These are phyloP conservation scores for Purpureocillium takamizusanense DNA, from an alignment of 2,329 filamentous ascomycete species.

Conservation along the genomic window DNA sequence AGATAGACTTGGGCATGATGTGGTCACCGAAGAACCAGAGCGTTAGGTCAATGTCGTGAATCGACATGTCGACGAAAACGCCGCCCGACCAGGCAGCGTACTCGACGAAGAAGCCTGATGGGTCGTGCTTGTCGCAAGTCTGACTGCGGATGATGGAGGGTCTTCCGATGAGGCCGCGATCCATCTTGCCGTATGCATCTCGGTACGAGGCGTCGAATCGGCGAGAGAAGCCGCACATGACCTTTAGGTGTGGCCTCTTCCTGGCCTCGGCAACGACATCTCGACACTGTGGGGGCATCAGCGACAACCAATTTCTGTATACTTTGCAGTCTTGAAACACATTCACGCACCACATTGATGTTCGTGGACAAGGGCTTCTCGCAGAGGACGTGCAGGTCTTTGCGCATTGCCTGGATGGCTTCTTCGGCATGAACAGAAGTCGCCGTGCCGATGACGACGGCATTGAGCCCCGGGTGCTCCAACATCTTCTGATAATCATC, in stretches of 20 bases:
- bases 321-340: no score
- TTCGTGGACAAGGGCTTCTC: conserved; percentile 53
- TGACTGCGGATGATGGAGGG: conserved; percentile 55
- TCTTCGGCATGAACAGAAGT: conserved; percentile 50
- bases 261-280: conserved; percentile 48
- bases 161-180: conserved; percentile 46
- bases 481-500: conserved; percentile 38
- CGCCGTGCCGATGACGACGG: conserved; percentile 29
- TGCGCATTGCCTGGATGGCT: conserved; percentile 45
- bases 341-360: conserved; percentile 45
- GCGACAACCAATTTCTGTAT: no score
- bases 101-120: conserved; percentile 57
- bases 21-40: conserved; percentile 24
- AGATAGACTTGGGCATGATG: conserved; percentile 19
- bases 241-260: conserved; percentile 51
- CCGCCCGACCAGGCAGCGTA: conserved; percentile 58
- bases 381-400: conserved; percentile 46
- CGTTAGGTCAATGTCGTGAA: conserved; percentile 52
- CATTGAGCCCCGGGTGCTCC: conserved; percentile 24
- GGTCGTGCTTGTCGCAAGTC: conserved; percentile 60
- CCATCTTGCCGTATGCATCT: conserved; percentile 44
- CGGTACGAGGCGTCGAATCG: conserved; percentile 58
- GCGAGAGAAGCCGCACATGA: conserved; percentile 38
- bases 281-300: conserved; percentile 44
- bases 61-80: conserved; percentile 63